Percentiles rank a stretch among this genome's conserved stretches.
phyloP scores from a whole-genome alignment of 164 flowering plant species.

The Annona squamosa region DNA sequence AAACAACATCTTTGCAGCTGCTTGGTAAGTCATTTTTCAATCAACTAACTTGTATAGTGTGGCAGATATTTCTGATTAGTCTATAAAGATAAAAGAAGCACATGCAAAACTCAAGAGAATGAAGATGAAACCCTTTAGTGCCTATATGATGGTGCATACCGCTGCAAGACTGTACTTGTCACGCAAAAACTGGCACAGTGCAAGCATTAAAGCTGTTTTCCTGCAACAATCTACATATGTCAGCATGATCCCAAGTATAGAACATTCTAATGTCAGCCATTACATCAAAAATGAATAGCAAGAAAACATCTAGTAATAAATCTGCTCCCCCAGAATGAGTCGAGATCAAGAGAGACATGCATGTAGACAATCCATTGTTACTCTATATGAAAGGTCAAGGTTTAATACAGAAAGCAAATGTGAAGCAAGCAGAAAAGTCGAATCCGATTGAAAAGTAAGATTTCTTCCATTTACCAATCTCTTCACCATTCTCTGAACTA shows the following conservation, averaged over 20 bases:
- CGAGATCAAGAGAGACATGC: too few relatives aligned
- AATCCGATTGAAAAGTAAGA: not conserved
- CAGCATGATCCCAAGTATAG: not conserved
- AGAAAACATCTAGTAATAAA: not conserved
- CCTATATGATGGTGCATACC: constrained; percentile 32
- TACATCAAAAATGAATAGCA: not conserved
- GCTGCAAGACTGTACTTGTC: constrained; percentile 98
- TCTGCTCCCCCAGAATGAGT: too few relatives aligned
- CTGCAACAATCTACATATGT: constrained; percentile 30
- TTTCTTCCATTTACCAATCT: not conserved
- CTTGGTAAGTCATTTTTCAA: not conserved
- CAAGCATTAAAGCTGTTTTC: constrained; percentile 95
- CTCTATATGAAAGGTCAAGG: too few relatives aligned
- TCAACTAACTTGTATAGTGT: not conserved
- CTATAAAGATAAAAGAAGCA: not conserved
- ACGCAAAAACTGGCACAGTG: constrained; percentile 62
- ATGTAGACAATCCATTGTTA: too few relatives aligned
- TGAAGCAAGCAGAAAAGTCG: not conserved
- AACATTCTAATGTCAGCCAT: not conserved
- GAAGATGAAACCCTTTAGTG: not conserved
- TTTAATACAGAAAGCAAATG: not conserved
- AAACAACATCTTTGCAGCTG: not conserved
- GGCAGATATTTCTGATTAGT: not conserved
- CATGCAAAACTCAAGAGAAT: too few relatives aligned
- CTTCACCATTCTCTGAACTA: not conserved